phyloP scores from a whole-genome alignment of 192 early-diverging fungal genomes.

The Coemansia sp. region DNA sequence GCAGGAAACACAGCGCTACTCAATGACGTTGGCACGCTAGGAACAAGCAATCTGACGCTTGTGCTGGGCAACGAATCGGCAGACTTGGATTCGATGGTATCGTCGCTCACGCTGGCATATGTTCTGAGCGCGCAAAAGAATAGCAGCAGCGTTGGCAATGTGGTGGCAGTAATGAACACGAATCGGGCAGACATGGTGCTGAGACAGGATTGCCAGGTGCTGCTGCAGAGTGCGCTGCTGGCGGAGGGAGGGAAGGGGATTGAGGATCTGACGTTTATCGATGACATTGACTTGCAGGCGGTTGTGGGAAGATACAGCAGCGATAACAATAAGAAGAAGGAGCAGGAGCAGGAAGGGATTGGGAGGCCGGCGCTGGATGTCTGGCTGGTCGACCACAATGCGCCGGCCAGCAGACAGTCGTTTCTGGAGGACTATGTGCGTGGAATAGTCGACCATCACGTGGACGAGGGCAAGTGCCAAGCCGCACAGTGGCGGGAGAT shows the following conservation, averaged over 20 bases:
- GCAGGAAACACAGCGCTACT: constrained; percentile 24
- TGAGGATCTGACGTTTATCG: constrained; percentile 35
- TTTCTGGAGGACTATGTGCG: constrained; percentile 36
- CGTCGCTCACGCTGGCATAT: constrained; percentile 46
- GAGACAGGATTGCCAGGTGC: constrained; percentile 36
- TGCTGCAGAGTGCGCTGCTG: constrained; percentile 16
- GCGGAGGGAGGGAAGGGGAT: constrained; percentile 7
- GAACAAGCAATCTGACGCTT: constrained; percentile 23
- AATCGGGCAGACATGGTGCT: constrained; percentile 33
- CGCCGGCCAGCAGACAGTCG: constrained; percentile 33
- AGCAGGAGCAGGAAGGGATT: background rate
- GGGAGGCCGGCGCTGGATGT: constrained; percentile 5
- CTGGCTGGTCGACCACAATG: constrained; percentile 51
- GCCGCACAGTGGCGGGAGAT: constrained; percentile 23
- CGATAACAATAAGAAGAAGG: background rate
- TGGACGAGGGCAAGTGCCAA: constrained; percentile 34
- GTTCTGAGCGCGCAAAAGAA: constrained; percentile 7
- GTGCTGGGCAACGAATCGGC: constrained; percentile 56
- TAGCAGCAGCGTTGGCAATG: background rate
- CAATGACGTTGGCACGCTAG: background rate
- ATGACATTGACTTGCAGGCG: constrained; percentile 25
- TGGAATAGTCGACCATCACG: constrained; percentile 54
- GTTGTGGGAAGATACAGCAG: background rate
- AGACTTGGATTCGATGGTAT: constrained; percentile 55
- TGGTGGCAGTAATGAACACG: constrained; percentile 45